Evolutionary conservation across 805 yeast species (phyloP), one percentile per base, ranked within the genome.

Genomic region (Candida nemodendra): DNA sequence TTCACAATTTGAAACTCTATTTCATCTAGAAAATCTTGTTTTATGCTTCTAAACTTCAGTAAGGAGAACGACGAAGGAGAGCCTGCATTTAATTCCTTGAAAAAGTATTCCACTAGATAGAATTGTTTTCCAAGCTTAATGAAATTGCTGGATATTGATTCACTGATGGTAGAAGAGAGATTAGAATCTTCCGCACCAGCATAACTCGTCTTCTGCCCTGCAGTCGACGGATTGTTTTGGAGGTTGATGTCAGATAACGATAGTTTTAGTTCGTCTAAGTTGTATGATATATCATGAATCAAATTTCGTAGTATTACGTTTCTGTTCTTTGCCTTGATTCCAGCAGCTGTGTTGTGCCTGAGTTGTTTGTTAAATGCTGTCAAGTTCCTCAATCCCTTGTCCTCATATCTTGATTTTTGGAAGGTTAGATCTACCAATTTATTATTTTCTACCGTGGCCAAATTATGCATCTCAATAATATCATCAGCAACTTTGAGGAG

Each of bases 401-500:
- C 42, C 18, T 49, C 42, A 36, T 62, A 62, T 15, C 47, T 44
- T 3, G 67, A 51, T 35, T 54, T 60, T 18, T 47, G 38, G 36
- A 57, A 63, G 0, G 62, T 46, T 34, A 64, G 37, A 13, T 53
- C 47, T n/a, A 51, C 45, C 24, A 64, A 39, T 27, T 49, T 31
- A 11, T 46, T 39, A 37, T 64, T 62, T 32, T 59, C 54, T 1
- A 26, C 18, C 3, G 25, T 43, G 0, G 61, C 48, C 24, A 61
- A 44, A 4, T 51, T 48, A 38, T 61, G 56, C 67, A 64, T 61
- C 4, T 47, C 44, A 18, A 62, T 59, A 4, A 64, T 62, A 41
- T 64, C 60, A 47, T 64, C 68, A 1, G 68, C 68, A 15, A 61
- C 68, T 21, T 56, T 51, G 11, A 64, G 36, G 27, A 64, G 48